These are phyloP conservation scores for Yueomyces sp. DNA, from an alignment of 805 yeast species.

Conservation along the genomic window DNA sequence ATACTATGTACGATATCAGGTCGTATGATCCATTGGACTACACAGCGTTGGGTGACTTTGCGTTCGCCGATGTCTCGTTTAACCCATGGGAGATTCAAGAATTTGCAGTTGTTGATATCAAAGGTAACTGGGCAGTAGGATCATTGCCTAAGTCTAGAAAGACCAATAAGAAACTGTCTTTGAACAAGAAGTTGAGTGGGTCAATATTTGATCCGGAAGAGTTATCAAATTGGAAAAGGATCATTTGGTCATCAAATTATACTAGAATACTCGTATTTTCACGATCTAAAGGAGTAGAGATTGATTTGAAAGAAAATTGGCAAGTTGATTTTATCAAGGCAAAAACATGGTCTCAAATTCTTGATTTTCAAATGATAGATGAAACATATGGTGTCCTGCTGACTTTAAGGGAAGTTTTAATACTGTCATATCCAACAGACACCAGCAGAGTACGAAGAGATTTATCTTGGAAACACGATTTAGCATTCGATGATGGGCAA, in stretches of 20 bases:
- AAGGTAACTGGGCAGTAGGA: constrained; percentile 40
- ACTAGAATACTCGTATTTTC: constrained; percentile 25
- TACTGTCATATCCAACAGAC: constrained; percentile 28
- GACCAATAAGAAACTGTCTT: constrained; percentile 1
- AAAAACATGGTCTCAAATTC: constrained; percentile 38
- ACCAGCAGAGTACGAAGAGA: constrained; percentile 28
- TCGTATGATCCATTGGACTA: constrained; percentile 13
- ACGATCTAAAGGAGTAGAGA: constrained; percentile 30
- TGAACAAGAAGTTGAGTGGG: constrained; percentile 9
- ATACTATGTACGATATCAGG: constrained; percentile 9
- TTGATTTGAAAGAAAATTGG: constrained; percentile 21
- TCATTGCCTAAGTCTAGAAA: constrained; percentile 9
- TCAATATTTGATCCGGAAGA: constrained; percentile 34
- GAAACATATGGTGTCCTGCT: constrained; percentile 35
- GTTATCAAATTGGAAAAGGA: constrained; percentile 40
- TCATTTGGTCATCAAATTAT: constrained; percentile 31
- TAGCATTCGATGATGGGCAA: constrained; percentile 43
- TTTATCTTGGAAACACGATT: constrained; percentile 62
- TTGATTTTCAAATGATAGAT: constrained; percentile 29
- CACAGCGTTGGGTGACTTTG: constrained; percentile 18
- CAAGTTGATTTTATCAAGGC: constrained; percentile 31
- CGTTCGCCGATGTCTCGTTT: constrained; percentile 33
- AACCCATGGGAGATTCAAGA: constrained; percentile 29
- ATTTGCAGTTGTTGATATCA: constrained; percentile 34
- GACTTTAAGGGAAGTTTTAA: constrained; percentile 52